Evolutionary conservation across 345 rosid genomes (phyloP), one percentile per base, ranked within the genome.

Genomic region (Lumnitzera racemosa): DNA sequence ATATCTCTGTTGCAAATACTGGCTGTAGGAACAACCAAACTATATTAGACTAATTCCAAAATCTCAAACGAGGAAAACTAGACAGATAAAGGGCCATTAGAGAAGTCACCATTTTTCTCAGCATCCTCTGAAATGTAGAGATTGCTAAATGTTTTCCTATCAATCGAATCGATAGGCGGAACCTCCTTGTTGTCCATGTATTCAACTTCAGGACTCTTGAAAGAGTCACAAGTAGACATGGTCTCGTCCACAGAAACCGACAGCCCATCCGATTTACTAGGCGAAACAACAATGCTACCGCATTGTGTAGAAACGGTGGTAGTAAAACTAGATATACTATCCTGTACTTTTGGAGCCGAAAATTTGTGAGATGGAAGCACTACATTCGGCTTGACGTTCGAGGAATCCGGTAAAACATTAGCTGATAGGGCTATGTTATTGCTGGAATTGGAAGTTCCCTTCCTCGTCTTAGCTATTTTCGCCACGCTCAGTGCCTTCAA

Each of bases 131-230:
- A 82, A 46, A 87, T 89, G 78, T 77, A 74, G 8, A 92, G 94
- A 58, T 83, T 81, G 76, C 87, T 81, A 56, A 89, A 75, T 1
- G 94, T 79, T 58, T 84, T 87, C 74, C 89, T 79, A 20, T 83
- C 83, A 16, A 87, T 74, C 6, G 95, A 88, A 70, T 81, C 86
- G 25, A 84, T 68, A 17, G 72, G 74, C 0, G 77, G 67, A 52
- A 77, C 75, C 49, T 83, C 79, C 12, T 70, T 66, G 58, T 66
- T 79, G 60, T 86, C 96, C 0, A 91, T 69, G 46, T 89, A 86
- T 68, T 91, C 96, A 48, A 89, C 89, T 47, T 83, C 90, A 13
- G 96, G 95, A 68, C 98, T 84, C 78, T 85, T 86, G 68, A 77
- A 84, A 25, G 98, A 88, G 59, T 88, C 95, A 65, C 86, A 80